Conservation (phyloP, 257 asterid species). For the Thymus mandschuricus region DNA sequence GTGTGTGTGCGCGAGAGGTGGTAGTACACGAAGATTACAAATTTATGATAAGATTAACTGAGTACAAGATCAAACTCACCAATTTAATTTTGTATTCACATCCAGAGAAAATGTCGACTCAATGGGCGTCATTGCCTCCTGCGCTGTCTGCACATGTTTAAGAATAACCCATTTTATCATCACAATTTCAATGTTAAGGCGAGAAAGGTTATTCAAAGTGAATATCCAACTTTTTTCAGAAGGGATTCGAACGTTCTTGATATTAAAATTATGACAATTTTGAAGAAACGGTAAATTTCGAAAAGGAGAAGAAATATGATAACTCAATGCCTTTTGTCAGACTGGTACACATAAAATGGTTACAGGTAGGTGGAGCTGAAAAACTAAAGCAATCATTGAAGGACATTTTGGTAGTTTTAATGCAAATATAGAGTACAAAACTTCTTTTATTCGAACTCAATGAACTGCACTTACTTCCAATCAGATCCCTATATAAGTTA, state of each 20-base stretch:
- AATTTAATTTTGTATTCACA: slow-evolving; percentile 81
- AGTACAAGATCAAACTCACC: slow-evolving; percentile 57
- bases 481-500: not conserved
- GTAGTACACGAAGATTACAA: slow-evolving; percentile 3
- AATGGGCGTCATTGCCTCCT: slow-evolving; percentile 97
- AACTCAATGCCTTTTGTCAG: not conserved
- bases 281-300: no score
- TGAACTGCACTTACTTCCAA: not conserved
- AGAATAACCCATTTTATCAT: slow-evolving; percentile 25
- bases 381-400: not conserved
- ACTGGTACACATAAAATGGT: not conserved
- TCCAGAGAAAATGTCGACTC: slow-evolving; percentile 99
- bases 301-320: not conserved
- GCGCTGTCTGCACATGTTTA: slow-evolving; percentile 70
- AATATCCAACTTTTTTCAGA: not conserved
- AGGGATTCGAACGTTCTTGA: not conserved
- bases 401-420: not conserved
- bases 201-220: not conserved
- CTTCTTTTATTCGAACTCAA: not conserved
- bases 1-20: not conserved
- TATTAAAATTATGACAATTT: not conserved
- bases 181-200: slow-evolving; percentile 5
- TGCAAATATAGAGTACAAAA: not conserved
- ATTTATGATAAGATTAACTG: slow-evolving; percentile 12
- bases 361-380: not conserved